Conservation (phyloP, 1,139 yeast species). For the Keqinozyma sinolaborantium region DNA sequence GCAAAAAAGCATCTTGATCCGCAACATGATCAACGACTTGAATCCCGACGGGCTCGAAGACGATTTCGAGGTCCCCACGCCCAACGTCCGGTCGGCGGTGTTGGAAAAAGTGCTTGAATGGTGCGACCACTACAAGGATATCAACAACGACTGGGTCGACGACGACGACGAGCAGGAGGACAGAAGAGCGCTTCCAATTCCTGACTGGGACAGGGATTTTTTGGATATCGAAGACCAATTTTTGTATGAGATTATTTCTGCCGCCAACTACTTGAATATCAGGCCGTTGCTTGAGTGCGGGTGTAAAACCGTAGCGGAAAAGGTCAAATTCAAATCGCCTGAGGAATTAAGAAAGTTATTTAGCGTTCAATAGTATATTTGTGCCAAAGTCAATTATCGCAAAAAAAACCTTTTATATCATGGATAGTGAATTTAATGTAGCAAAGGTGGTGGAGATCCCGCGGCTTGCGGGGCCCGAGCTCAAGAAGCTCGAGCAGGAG, state of each 20-base stretch:
- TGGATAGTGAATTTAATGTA: constrained; percentile 4
- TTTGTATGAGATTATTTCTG: constrained; percentile 90
- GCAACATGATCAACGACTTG: constrained; percentile 82
- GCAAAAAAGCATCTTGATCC: constrained; percentile 78
- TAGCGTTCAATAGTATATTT: constrained; percentile 60
- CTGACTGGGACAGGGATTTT: constrained; percentile 93
- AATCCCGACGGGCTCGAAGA: constrained; percentile 55
- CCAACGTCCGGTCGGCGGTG: constrained; percentile 80
- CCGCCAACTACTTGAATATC: constrained; percentile 91
- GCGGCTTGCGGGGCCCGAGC: constrained; percentile 23
- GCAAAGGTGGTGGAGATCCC: constrained; percentile 11
- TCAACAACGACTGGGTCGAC: constrained; percentile 59
- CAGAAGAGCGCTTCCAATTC: constrained; percentile 76
- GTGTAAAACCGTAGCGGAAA: constrained; percentile 92
- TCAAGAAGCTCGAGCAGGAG: constrained; percentile 23
- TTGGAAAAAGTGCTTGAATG: constrained; percentile 87
- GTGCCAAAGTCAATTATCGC: background rate
- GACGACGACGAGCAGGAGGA: constrained; percentile 75
- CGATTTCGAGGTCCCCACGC: constrained; percentile 82
- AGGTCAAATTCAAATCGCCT: constrained; percentile 92
- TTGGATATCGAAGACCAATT: constrained; percentile 94
- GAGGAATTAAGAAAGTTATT: constrained; percentile 93
- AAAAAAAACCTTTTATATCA: background rate
- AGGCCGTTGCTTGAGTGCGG: constrained; percentile 89
- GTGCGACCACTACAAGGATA: constrained; percentile 82